phyloP scores from a whole-genome alignment of 768 basidiomycete genomes.

The Amanita molliuscula region DNA sequence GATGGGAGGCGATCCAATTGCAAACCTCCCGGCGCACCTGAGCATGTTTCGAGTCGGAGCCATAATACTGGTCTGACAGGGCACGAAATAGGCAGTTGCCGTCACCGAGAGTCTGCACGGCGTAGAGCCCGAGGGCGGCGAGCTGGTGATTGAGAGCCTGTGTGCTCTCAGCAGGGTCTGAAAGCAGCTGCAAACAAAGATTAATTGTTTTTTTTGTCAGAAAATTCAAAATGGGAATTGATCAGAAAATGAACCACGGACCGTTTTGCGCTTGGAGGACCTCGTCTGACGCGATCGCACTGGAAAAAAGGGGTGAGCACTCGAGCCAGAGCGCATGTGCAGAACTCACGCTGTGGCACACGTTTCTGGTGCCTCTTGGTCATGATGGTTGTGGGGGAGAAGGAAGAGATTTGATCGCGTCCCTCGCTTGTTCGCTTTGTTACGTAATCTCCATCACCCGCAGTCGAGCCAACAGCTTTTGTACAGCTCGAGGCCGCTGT shows the following conservation, averaged over 20 bases:
- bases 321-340: background rate
- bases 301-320: slow-evolving; percentile 9
- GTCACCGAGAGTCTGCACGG: slow-evolving; percentile 80
- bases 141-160: slow-evolving; percentile 65
- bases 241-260: slow-evolving; percentile 4
- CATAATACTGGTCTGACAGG: slow-evolving; percentile 79
- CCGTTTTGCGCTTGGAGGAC: slow-evolving; percentile 27
- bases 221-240: slow-evolving; percentile 4
- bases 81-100: slow-evolving; percentile 94
- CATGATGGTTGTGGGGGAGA: slow-evolving; percentile 7
- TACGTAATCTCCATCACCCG: slow-evolving; percentile 1
- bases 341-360: slow-evolving; percentile 5
- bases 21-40: slow-evolving; percentile 69
- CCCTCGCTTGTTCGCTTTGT: background rate
- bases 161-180: slow-evolving; percentile 56
- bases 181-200: slow-evolving; percentile 23
- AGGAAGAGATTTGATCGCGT: slow-evolving; percentile 4
- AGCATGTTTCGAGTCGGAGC: slow-evolving; percentile 58
- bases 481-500: background rate
- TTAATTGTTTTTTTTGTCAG: slow-evolving; percentile 5
- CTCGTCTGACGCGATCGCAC: slow-evolving; percentile 29
- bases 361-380: slow-evolving; percentile 6
- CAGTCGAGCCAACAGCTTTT: slow-evolving; percentile 1
- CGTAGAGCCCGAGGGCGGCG: slow-evolving; percentile 70
- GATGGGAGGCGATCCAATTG: slow-evolving; percentile 66